Conservation (phyloP, 2,329 filamentous ascomycete genomes). For the Fusarium austroafricanum region DNA sequence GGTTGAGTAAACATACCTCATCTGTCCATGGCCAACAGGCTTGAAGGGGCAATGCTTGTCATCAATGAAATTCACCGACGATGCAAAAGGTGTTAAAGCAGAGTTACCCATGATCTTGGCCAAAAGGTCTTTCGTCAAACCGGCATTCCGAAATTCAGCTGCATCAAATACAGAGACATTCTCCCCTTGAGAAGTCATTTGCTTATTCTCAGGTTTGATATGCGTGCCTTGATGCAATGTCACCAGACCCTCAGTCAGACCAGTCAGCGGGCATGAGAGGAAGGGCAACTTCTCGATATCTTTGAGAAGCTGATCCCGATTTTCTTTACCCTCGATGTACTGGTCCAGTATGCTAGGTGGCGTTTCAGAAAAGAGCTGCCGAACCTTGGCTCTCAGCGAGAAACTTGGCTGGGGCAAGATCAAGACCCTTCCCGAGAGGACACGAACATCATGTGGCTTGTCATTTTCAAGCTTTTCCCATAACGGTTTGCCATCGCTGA, state of each 20-base stretch:
- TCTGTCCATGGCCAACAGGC: background rate
- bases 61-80: background rate
- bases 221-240: background rate
- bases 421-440: background rate
- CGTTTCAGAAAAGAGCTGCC: background rate
- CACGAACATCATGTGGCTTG: background rate
- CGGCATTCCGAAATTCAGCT: background rate
- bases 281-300: background rate
- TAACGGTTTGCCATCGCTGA: background rate
- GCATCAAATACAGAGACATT: background rate
- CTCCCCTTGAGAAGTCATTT: background rate
- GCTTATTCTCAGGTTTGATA: background rate
- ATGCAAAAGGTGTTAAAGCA: background rate
- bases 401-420: conserved; percentile 4
- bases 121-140: background rate
- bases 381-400: background rate
- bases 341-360: background rate
- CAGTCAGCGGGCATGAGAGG: background rate
- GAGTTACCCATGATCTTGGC: background rate
- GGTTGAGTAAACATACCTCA: background rate
- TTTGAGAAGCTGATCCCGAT: background rate
- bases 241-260: background rate
- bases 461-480: background rate
- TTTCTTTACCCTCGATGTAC: background rate
- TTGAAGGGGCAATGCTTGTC: background rate